Conservation (phyloP, 208 protist species). For the Acanthamoeba triangularis region DNA sequence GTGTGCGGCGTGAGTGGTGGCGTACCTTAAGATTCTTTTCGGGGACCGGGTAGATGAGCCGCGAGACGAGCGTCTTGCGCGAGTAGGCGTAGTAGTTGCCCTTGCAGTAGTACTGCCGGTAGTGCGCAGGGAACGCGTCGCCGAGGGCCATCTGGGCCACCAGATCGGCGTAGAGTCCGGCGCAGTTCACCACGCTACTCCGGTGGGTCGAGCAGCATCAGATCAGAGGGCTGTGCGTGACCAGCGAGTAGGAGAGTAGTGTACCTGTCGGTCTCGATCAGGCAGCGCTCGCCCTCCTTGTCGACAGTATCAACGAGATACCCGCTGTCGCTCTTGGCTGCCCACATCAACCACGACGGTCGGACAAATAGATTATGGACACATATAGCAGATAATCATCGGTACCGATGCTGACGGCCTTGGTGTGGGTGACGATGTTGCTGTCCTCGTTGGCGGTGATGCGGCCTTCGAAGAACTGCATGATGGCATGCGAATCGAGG, state of each 20-base stretch:
- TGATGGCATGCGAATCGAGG: conserved; percentile 7
- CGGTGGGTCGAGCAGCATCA: too few relatives aligned
- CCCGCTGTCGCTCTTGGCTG: background rate
- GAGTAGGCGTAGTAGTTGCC: conserved; percentile 36
- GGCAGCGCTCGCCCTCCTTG: background rate
- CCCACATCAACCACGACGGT: too few relatives aligned
- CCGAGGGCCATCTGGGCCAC: conserved; percentile 13
- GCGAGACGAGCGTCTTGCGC: background rate
- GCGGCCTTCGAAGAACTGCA: conserved; percentile 49
- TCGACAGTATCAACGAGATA: background rate
- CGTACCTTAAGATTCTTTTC: conserved; percentile 24
- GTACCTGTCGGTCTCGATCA: background rate
- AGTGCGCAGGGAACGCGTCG: background rate
- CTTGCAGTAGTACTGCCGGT: conserved; percentile 27
- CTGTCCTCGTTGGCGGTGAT: conserved; percentile 6
- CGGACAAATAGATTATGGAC: too few relatives aligned
- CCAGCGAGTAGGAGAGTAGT: background rate
- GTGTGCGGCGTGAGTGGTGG: background rate
- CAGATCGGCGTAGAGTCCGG: background rate
- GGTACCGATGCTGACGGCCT: background rate
- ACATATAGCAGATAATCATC: background rate
- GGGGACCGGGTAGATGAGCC: conserved; percentile 3
- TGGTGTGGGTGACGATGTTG: conserved; percentile 46
- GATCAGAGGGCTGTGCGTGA: background rate
- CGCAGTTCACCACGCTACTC: conserved; percentile 8